Conservation (phyloP, 192 early-diverging fungal genomes). For the Cetraspora pellucida region DNA sequence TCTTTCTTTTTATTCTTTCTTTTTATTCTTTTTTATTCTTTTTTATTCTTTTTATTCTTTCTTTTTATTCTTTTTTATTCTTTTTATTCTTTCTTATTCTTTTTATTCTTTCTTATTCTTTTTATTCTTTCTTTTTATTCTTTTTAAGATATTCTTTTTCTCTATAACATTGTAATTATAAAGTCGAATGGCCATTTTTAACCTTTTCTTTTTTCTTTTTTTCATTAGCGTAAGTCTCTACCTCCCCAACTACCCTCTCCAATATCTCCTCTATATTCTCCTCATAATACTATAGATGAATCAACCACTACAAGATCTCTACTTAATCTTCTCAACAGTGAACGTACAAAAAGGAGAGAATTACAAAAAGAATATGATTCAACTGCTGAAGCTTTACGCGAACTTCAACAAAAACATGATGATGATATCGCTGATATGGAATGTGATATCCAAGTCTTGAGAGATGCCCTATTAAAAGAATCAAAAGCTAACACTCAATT, state of each 20-base stretch:
- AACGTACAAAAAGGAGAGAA: constrained; percentile 27
- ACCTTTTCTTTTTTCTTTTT: background rate
- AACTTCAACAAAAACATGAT: constrained; percentile 26
- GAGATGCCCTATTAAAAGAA: constrained; percentile 24
- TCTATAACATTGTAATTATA: background rate
- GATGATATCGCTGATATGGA: constrained; percentile 23
- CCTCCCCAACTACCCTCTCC: background rate
- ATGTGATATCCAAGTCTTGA: constrained; percentile 20
- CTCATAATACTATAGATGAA: constrained; percentile 1
- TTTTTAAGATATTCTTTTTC: background rate
- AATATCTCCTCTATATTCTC: too few species aligned
- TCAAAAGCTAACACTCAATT: constrained; percentile 16
- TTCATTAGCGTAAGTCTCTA: background rate
- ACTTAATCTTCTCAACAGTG: constrained; percentile 24
- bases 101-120: constrained; percentile 4
- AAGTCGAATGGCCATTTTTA: background rate
- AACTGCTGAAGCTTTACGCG: background rate
- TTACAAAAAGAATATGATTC: constrained; percentile 23
- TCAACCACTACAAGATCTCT: constrained; percentile 13
- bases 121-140: background rate
- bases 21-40: background rate
- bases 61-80: background rate
- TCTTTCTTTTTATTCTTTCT: background rate
- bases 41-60: background rate
- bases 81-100: background rate